phyloP scores from a whole-genome alignment of 495 filamentous ascomycete species.

The Trichodelitschia bisporula region DNA sequence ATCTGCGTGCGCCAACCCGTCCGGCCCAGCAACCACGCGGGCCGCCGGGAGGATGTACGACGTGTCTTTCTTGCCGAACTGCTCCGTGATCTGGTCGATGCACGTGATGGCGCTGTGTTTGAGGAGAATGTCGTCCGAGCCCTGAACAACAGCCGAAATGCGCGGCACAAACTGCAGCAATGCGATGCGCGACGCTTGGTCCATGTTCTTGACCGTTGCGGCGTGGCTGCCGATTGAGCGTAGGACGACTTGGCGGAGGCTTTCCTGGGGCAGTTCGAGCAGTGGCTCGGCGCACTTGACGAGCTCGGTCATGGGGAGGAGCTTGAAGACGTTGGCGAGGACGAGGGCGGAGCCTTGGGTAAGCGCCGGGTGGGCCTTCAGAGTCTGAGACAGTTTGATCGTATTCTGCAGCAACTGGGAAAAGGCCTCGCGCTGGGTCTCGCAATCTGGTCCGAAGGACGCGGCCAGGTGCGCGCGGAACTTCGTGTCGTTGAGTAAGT shows the following conservation, averaged over 20 bases:
- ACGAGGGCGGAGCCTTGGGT: constrained; percentile 40
- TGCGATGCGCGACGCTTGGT: constrained; percentile 36
- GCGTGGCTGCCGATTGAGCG: constrained; percentile 53
- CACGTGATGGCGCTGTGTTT: constrained; percentile 66
- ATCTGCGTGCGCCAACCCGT: constrained; percentile 52
- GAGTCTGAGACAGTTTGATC: constrained; percentile 9
- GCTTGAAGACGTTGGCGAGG: constrained; percentile 45
- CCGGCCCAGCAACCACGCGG: constrained; percentile 43
- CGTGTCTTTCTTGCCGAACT: constrained; percentile 70
- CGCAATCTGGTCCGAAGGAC: constrained; percentile 3
- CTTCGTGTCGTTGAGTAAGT: constrained; percentile 25
- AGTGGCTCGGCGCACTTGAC: constrained; percentile 60
- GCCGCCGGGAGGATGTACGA: constrained; percentile 39
- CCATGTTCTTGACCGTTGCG: constrained; percentile 35
- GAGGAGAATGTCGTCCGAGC: constrained; percentile 31
- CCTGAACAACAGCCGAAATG: constrained; percentile 42
- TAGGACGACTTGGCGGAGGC: constrained; percentile 43
- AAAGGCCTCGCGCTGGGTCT: constrained; percentile 9
- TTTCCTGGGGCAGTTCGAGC: constrained; percentile 24
- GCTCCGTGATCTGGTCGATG: constrained; percentile 71
- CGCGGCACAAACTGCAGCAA: constrained; percentile 57
- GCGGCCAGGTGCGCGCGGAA: constrained; percentile 8
- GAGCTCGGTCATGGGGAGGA: constrained; percentile 64
- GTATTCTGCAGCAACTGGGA: constrained; percentile 29
- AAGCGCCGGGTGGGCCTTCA: constrained; percentile 11